Evolutionary conservation across 2,329 filamentous ascomycete species (phyloP), one percentile per base, ranked within the genome.

Genomic region (Aspergillus pseudonomiae): DNA sequence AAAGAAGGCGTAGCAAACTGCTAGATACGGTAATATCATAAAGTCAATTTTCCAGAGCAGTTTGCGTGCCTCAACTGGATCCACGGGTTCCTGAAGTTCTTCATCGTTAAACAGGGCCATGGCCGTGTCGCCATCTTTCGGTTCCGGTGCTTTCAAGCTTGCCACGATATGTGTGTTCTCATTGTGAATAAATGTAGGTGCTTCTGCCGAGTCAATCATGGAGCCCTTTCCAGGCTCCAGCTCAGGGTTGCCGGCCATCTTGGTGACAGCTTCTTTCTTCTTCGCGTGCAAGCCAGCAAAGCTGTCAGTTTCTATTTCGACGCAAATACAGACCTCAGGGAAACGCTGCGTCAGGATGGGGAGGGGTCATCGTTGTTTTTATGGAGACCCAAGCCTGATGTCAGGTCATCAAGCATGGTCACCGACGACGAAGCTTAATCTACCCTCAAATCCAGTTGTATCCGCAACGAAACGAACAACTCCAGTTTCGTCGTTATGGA

Each of bases 11-110:
- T 85, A 85, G 66, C 82, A 85, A 53, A 86, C 82, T 2, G 80
- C 81, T 43, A 86, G 71, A 63, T 84, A 84, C 2, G 86, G 86
- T n/a, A 88, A 65, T 64, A 88, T 86, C 81, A 86, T 85, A 6
- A 83, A 77, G 67, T 88, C 86, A 60, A 88, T 85, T 72, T 87
- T 88, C 67, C 84, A 77, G 19, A 85, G 75, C 10, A 86, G 63
- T 63, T 76, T 78, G 61, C 75, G 78, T 65, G 82, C 81, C 66
- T 86, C 83, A 2, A 69, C 77, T 0, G 80, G 79, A 55, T 84
- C 81, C 57, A 83, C 74, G 1, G 73, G 71, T 63, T 82, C 81
- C 60, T 83, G 75, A 1, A 84, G 73, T 48, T 85, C 83, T 53
- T 83, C 75, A 32, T 82, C 78, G 54, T 75, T 73, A 68, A 86